Conservation (phyloP, 1,284 basidiomycete species). For the Irpex sp. region DNA sequence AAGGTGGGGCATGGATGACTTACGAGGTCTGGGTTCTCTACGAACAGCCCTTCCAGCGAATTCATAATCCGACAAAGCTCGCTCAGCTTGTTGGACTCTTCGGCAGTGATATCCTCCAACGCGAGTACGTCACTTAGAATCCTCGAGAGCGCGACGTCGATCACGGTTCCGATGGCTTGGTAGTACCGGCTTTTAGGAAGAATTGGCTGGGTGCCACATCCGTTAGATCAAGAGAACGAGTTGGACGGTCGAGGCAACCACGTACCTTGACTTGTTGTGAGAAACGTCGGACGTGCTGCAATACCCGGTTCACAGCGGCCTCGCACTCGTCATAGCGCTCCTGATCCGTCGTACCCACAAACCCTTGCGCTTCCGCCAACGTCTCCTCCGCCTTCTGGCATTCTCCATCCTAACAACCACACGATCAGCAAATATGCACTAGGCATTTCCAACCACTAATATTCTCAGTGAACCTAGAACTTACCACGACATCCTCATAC, state of each 20-base stretch:
- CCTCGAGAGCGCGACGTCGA: constrained; percentile 68
- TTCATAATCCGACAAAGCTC: constrained; percentile 80
- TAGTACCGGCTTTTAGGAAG: constrained; percentile 67
- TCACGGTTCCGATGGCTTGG: constrained; percentile 68
- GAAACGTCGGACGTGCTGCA: constrained; percentile 65
- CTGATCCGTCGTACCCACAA: constrained; percentile 72
- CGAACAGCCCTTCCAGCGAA: constrained; percentile 78
- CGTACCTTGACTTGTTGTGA: constrained; percentile 75
- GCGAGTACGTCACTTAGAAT: constrained; percentile 77
- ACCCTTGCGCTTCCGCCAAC: constrained; percentile 66
- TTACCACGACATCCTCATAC: constrained; percentile 65
- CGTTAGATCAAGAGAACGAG: not conserved
- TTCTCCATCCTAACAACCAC: constrained; percentile 37
- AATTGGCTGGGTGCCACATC: constrained; percentile 36
- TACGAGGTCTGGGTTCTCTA: constrained; percentile 60
- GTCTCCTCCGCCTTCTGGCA: constrained; percentile 37
- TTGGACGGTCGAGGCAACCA: not conserved
- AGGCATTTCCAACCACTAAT: too few relatives aligned
- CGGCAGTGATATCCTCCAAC: constrained; percentile 87
- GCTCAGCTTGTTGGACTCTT: constrained; percentile 82
- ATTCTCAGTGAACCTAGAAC: not conserved
- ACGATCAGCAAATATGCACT: too few relatives aligned
- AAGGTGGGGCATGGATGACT: constrained; percentile 12
- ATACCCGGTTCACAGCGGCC: constrained; percentile 61
- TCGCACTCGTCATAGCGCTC: constrained; percentile 79